Evolutionary conservation across 257 asterid species (phyloP).

Genomic region (Gynochthodes officinalis): DNA sequence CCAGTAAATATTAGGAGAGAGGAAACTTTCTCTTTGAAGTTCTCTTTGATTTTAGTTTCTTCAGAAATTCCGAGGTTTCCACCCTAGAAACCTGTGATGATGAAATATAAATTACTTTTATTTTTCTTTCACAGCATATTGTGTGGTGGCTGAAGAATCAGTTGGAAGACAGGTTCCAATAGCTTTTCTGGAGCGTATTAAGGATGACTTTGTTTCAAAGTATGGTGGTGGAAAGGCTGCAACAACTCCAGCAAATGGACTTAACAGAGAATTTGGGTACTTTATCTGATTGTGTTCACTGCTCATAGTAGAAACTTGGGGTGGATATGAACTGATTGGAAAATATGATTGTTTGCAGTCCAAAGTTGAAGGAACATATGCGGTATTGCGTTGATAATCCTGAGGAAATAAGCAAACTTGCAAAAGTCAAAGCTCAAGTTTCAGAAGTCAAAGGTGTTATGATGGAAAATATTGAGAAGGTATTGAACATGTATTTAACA

Average conservation of each 20-base stretch:
- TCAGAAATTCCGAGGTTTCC: background rate
- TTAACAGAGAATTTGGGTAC: constrained; percentile 75
- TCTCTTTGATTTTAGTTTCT: background rate
- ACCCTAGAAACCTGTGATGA: background rate
- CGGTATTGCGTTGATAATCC: constrained; percentile 67
- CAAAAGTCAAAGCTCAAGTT: constrained; percentile 83
- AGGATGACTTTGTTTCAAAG: constrained; percentile 69
- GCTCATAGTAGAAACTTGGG: background rate
- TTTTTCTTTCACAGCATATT: constrained; percentile 67
- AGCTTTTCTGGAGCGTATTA: constrained; percentile 74
- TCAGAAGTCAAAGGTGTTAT: constrained; percentile 86
- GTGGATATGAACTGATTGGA: constrained; percentile 1
- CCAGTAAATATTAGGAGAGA: background rate
- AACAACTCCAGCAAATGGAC: constrained; percentile 64
- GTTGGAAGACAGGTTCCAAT: constrained; percentile 79
- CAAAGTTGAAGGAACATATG: constrained; percentile 77
- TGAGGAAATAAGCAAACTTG: constrained; percentile 74
- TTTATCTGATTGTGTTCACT: background rate
- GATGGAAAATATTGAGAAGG: constrained; percentile 93
- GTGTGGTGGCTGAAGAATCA: constrained; percentile 90
- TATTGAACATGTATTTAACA: constrained; percentile 9
- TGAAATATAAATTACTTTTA: background rate
- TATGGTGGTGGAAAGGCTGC: constrained; percentile 80
- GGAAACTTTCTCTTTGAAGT: background rate
- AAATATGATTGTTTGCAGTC: constrained; percentile 31